phyloP scores from a whole-genome alignment of 495 filamentous ascomycete genomes.

The Xylaria longipes region DNA sequence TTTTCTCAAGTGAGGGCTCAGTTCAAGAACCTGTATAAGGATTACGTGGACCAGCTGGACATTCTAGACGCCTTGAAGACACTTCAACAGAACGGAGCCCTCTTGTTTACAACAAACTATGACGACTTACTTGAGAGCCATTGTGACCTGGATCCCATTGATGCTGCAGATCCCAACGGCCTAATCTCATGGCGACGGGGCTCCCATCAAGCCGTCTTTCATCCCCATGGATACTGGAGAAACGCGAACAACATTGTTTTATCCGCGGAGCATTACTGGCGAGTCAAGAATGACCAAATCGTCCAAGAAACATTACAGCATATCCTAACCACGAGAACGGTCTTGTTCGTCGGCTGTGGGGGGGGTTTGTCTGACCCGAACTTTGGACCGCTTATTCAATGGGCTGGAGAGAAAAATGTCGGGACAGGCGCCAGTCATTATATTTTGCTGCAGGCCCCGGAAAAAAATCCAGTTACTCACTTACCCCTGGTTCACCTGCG shows the following conservation, averaged over 20 bases:
- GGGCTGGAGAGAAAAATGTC: conserved; percentile 8
- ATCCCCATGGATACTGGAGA: conserved; percentile 17
- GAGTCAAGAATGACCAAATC: background rate
- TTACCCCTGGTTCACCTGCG: conserved; percentile 7
- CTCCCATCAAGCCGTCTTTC: conserved; percentile 6
- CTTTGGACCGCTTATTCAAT: conserved; percentile 9
- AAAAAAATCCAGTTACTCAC: background rate
- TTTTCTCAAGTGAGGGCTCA: background rate
- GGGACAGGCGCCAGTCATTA: background rate
- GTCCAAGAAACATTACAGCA: conserved; percentile 17
- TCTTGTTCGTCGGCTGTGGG: conserved; percentile 14
- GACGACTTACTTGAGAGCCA: conserved; percentile 18
- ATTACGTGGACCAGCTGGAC: background rate
- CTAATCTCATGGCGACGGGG: conserved; percentile 2
- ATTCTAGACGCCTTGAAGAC: conserved; percentile 5
- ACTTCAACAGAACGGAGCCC: background rate
- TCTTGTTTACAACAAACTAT: conserved; percentile 13
- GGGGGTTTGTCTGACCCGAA: conserved; percentile 7
- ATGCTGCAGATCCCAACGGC: conserved; percentile 12
- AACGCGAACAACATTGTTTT: conserved; percentile 12
- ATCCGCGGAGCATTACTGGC: conserved; percentile 13
- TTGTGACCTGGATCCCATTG: conserved; percentile 2
- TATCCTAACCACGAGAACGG: background rate
- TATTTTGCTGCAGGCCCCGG: background rate
- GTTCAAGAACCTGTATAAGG: conserved; percentile 9